phyloP scores from a whole-genome alignment of 495 filamentous ascomycete species.

The Aspergillus indologenus region DNA sequence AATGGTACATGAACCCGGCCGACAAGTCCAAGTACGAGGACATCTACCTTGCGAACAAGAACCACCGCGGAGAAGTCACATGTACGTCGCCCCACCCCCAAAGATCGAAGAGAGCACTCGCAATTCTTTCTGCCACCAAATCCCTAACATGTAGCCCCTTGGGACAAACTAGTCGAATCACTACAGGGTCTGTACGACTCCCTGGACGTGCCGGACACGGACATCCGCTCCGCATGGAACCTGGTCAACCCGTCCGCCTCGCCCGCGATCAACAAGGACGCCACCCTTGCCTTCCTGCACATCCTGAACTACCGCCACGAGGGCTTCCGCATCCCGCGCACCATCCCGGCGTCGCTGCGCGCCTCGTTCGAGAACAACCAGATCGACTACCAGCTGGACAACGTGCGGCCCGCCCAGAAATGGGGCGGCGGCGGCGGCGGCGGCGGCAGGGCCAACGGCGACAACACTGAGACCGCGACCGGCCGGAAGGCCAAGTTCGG shows the following conservation, averaged over 20 bases:
- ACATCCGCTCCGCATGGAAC: slow-evolving; percentile 93
- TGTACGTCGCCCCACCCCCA: slow-evolving; percentile 50
- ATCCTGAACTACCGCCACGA: slow-evolving; percentile 94
- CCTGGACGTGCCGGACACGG: slow-evolving; percentile 93
- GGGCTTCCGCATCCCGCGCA: slow-evolving; percentile 87
- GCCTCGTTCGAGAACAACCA: slow-evolving; percentile 87
- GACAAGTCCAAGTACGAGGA: slow-evolving; percentile 93
- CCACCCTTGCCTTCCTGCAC: slow-evolving; percentile 89
- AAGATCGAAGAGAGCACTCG: background rate
- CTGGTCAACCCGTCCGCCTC: slow-evolving; percentile 84
- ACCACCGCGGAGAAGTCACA: slow-evolving; percentile 77
- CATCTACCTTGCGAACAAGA: slow-evolving; percentile 87
- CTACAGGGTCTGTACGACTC: slow-evolving; percentile 83
- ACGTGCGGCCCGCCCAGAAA: slow-evolving; percentile 57
- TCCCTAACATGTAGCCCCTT: slow-evolving; percentile 1
- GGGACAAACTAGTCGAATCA: slow-evolving; percentile 60
- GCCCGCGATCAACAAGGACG: slow-evolving; percentile 85
- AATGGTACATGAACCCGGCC: slow-evolving; percentile 96
- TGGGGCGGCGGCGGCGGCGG: slow-evolving; percentile 65
- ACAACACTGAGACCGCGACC: slow-evolving; percentile 70
- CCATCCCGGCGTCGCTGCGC: slow-evolving; percentile 88
- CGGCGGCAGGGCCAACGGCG: slow-evolving; percentile 60
- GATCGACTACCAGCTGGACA: slow-evolving; percentile 92
- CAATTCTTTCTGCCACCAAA: background rate
- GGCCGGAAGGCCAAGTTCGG: slow-evolving; percentile 94